Evolutionary conservation across 352 stramenopile genomes (phyloP), one percentile per base, ranked within the genome.

Genomic region (Pythium dissimile): DNA sequence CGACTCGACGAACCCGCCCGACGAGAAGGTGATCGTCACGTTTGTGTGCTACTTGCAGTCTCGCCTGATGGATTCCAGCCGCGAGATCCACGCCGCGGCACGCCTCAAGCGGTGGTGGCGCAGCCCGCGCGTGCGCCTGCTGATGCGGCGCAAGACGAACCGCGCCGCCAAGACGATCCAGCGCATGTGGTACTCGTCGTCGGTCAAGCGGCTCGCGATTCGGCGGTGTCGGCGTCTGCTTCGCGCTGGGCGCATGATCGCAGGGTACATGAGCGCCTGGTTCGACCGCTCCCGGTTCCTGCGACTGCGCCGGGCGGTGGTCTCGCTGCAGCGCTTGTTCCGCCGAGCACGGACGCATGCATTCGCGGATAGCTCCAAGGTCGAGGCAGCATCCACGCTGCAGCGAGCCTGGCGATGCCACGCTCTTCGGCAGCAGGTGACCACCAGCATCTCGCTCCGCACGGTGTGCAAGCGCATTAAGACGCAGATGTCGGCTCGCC

Each of bases 11-110:
- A 91, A 97, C 54, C 68, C 86, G 2, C 94, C 94, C 3, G 90
- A 98, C 54, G 91, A 97, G 65, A 96, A 97, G 54, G 91, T 95
- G 46, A 94, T 98, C 30, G 69, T 98, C n/a, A 87, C 95, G 3
- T 98, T 97, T 54, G 71, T 98, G 15, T 86, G 87, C 21, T 99
- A 97, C 61, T 65, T 98, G 30, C 97, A 96, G 56, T 97, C 92
- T 8, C 87, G 96, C 5, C 57, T 99, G 3, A 94, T 98, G 67
- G 90, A 96, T 60, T 98, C 92, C 1, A 98, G 83, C 64, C 72
- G 75, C 28, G 95, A 99, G 67, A 95, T 98, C 38, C 78, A 95
- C 51, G 92, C 94, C 3, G 83, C 87, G 3, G 86, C 83, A 10
- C 55, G 81, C 5, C 77, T 98, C 27, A 96, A 98, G 67, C 72